phyloP scores from a whole-genome alignment of 257 asterid species.

The Solanum tarapatanum region DNA sequence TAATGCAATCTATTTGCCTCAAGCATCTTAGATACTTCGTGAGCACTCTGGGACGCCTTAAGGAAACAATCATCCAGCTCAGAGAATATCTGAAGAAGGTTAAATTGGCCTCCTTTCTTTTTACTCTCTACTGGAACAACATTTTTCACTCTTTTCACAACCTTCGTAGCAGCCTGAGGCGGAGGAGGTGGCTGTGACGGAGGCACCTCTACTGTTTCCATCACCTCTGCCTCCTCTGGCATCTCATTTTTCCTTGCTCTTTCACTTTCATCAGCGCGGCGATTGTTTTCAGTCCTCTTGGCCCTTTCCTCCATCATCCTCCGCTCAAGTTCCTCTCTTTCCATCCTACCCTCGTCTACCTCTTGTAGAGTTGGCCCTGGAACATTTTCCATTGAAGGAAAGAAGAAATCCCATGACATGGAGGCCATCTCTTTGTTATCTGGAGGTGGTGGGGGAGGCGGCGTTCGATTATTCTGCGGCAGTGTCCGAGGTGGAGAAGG shows the following conservation, averaged over 20 bases:
- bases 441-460: slow-evolving; percentile 31
- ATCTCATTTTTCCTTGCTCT: slow-evolving; percentile 25
- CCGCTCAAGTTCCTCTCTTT: slow-evolving; percentile 48
- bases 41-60: slow-evolving; percentile 83
- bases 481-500: slow-evolving; percentile 11
- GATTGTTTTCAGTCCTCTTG: slow-evolving; percentile 31
- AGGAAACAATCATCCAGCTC: slow-evolving; percentile 90
- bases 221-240: slow-evolving; percentile 28
- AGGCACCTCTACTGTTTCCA: slow-evolving; percentile 35
- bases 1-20: slow-evolving; percentile 93
- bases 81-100: slow-evolving; percentile 48
- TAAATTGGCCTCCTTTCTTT: slow-evolving; percentile 34
- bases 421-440: slow-evolving; percentile 21
- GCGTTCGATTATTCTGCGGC: not conserved
- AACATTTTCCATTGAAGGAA: slow-evolving; percentile 34
- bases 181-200: slow-evolving; percentile 57
- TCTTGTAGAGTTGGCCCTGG: slow-evolving; percentile 60
- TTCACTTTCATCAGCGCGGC: slow-evolving; percentile 1
- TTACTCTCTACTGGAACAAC: slow-evolving; percentile 46
- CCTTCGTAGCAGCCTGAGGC: slow-evolving; percentile 38
- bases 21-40: slow-evolving; percentile 83
- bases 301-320: slow-evolving; percentile 45
- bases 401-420: slow-evolving; percentile 57
- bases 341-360: slow-evolving; percentile 40
- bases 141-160: slow-evolving; percentile 49